phyloP scores from a whole-genome alignment of 2,329 filamentous ascomycete species.

The Chlorencoelia australis region DNA sequence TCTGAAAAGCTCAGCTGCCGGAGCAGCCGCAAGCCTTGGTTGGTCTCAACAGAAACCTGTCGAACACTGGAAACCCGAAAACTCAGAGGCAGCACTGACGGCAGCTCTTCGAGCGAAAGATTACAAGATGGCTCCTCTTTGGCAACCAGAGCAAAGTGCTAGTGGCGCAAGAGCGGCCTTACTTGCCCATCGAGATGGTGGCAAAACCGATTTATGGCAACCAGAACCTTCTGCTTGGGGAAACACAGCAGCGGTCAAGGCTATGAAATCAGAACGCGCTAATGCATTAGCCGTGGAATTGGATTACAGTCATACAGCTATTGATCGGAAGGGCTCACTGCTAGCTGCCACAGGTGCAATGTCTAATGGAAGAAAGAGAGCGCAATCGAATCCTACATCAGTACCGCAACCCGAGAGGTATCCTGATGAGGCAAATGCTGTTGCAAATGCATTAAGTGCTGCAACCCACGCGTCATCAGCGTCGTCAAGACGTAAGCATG shows the following conservation, averaged over 20 bases:
- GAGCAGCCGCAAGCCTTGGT: slow-evolving; percentile 64
- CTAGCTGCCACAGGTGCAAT: slow-evolving; percentile 72
- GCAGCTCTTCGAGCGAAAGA: slow-evolving; percentile 50
- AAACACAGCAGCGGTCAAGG: slow-evolving; percentile 59
- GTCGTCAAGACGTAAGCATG: slow-evolving; percentile 9
- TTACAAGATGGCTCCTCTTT: slow-evolving; percentile 42
- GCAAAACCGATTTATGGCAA: slow-evolving; percentile 40
- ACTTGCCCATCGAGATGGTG: slow-evolving; percentile 47
- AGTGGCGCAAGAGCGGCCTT: slow-evolving; percentile 68
- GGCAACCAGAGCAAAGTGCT: slow-evolving; percentile 53
- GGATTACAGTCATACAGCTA: slow-evolving; percentile 36
- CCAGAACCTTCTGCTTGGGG: slow-evolving; percentile 38
- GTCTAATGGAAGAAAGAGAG: slow-evolving; percentile 43
- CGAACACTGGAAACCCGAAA: slow-evolving; percentile 56
- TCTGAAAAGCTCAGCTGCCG: slow-evolving; percentile 51
- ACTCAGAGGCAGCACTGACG: slow-evolving; percentile 47
- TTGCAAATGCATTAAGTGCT: slow-evolving; percentile 60
- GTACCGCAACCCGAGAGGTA: slow-evolving; percentile 34
- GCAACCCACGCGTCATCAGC: slow-evolving; percentile 47
- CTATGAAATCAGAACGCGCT: slow-evolving; percentile 43
- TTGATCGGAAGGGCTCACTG: slow-evolving; percentile 55
- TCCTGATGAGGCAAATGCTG: slow-evolving; percentile 49
- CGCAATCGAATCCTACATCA: slow-evolving; percentile 48
- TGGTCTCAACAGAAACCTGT: slow-evolving; percentile 58
- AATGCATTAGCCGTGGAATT: slow-evolving; percentile 32